A percentile compares a stretch with the other conserved stretches of the same genome.
These are phyloP conservation scores for Lignosus rhinocerotis DNA, from an alignment of 1,284 basidiomycete genomes.

Conservation along the genomic window DNA sequence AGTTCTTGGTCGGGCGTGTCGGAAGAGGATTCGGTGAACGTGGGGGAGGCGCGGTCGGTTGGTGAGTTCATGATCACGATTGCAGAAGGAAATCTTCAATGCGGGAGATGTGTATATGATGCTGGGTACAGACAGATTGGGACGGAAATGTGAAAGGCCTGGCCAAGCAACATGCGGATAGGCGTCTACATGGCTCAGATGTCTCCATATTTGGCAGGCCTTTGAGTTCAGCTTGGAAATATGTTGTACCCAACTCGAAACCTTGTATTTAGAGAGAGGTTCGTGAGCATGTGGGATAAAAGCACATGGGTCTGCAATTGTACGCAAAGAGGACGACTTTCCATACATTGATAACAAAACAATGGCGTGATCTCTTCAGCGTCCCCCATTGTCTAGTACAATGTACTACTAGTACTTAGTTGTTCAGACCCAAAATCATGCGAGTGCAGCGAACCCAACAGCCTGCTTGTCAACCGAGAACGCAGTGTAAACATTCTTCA, in stretches of 20 bases:
- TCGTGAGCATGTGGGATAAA: no score
- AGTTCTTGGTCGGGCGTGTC: slow-evolving; percentile 12
- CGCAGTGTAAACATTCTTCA: slow-evolving; percentile 26
- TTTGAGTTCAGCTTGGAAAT: not conserved
- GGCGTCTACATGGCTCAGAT: not conserved
- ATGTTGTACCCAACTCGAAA: not conserved
- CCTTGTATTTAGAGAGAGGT: not conserved
- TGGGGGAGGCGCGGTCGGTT: slow-evolving; percentile 29
- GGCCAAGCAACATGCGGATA: not conserved
- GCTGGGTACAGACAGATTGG: not conserved
- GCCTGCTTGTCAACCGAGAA: slow-evolving; percentile 13
- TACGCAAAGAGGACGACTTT: no score
- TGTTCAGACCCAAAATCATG: not conserved
- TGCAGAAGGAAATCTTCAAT: not conserved
- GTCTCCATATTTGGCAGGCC: not conserved
- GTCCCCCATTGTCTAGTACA: no score
- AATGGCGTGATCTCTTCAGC: no score
- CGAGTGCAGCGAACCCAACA: slow-evolving; percentile 14
- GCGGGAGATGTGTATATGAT: not conserved
- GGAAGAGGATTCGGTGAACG: slow-evolving; percentile 26
- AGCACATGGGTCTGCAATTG: no score
- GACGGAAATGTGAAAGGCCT: not conserved
- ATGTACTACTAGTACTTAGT: no score
- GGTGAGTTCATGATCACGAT: slow-evolving; percentile 29
- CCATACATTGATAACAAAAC: no score